Conservation (phyloP, 164 flowering plant species). For the Taxillus chinensis region DNA sequence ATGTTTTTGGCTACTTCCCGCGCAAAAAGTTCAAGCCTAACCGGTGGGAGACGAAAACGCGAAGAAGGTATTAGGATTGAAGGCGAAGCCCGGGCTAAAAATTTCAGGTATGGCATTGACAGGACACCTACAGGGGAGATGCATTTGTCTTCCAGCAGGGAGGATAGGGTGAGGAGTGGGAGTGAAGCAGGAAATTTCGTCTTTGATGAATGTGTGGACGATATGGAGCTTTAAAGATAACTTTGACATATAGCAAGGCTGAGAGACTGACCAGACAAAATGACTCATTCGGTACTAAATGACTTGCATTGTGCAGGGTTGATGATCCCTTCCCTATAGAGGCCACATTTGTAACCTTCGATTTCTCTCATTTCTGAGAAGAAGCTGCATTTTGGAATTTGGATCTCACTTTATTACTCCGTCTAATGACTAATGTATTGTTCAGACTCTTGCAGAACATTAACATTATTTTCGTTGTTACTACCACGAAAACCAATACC, state of each 20-base stretch:
- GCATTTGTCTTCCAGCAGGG: slow-evolving; percentile 1
- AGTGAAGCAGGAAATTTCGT: background rate
- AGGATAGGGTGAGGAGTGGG: background rate
- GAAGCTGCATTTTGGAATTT: too few relatives aligned
- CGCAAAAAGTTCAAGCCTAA: background rate
- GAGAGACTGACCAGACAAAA: background rate
- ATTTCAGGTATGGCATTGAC: slow-evolving; percentile 14
- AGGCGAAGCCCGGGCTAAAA: slow-evolving; percentile 15
- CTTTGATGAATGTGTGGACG: background rate
- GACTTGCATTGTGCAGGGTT: too few relatives aligned
- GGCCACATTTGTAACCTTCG: too few relatives aligned
- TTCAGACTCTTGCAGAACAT: too few relatives aligned
- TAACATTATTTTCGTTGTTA: too few relatives aligned
- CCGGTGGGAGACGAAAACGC: slow-evolving; percentile 22
- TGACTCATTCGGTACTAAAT: too few relatives aligned
- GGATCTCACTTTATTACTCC: too few relatives aligned
- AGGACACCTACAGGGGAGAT: slow-evolving; percentile 11
- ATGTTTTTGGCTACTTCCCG: background rate
- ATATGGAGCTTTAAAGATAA: background rate
- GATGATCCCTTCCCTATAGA: too few relatives aligned
- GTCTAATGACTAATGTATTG: too few relatives aligned
- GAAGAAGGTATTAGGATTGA: slow-evolving; percentile 19
- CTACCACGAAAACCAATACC: too few relatives aligned
- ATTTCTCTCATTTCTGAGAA: too few relatives aligned
- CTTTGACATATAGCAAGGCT: background rate